phyloP scores from a whole-genome alignment of 345 rosid genomes.

The Syzygium oleosum region DNA sequence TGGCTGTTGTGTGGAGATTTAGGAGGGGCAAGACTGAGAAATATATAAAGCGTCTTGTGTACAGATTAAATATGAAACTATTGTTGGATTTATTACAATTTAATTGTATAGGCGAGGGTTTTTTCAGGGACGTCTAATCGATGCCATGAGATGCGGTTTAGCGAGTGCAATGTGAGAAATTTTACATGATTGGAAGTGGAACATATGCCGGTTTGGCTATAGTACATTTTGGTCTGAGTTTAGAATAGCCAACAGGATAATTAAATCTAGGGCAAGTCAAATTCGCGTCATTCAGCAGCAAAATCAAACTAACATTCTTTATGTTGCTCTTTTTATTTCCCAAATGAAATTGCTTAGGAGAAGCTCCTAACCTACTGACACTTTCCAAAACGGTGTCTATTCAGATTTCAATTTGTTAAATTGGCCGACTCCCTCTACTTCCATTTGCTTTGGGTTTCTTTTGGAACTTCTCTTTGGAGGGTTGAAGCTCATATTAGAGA shows the following conservation, averaged over 20 bases:
- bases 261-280: neutral
- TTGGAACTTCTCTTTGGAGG: neutral
- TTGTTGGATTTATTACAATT: neutral
- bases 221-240: neutral
- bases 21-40: neutral
- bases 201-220: neutral
- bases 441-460: neutral
- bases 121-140: neutral
- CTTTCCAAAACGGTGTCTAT: neutral
- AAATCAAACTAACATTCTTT: neutral
- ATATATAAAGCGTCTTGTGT: neutral
- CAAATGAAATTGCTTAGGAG: neutral
- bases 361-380: neutral
- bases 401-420: neutral
- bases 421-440: neutral
- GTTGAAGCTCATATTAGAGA: neutral
- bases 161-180: neutral
- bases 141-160: neutral
- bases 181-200: neutral
- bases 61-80: neutral
- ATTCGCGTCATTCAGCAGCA: neutral
- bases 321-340: neutral
- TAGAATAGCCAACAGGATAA: neutral
- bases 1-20: conserved; percentile 52
- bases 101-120: neutral